Percentiles rank a stretch among this genome's conserved stretches.
These are phyloP conservation scores for Adansonia gregorii DNA, from an alignment of 441 rosid species.

Conservation along the genomic window DNA sequence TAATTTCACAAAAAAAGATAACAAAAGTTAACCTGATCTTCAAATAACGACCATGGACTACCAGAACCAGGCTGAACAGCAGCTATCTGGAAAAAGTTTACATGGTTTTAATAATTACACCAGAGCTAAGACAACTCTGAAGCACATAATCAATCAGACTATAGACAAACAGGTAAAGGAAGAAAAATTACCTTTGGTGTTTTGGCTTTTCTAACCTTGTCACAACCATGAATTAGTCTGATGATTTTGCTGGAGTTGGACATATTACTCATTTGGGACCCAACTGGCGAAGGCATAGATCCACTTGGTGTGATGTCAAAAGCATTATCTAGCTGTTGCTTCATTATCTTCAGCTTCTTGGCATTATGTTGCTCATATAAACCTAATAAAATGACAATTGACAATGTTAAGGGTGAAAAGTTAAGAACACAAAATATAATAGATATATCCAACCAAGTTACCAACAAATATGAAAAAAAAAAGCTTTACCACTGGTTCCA, in stretches of 20 bases:
- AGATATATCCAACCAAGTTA: conserved; percentile 14
- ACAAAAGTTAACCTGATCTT: conserved; percentile 77
- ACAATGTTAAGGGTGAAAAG: conserved; percentile 28
- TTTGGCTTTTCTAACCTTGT: conserved; percentile 77
- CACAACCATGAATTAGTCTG: conserved; percentile 70
- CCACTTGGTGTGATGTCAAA: conserved; percentile 66
- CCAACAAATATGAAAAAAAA: background rate
- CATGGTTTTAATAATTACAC: conserved; percentile 28
- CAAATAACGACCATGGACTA: conserved; percentile 91
- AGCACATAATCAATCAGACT: conserved; percentile 24
- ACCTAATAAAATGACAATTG: conserved; percentile 48
- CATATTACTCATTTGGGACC: conserved; percentile 98
- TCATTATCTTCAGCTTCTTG: conserved; percentile 82
- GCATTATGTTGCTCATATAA: conserved; percentile 65
- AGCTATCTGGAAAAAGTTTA: conserved; percentile 59
- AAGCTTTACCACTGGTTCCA: conserved; percentile 63
- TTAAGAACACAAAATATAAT: conserved; percentile 11
- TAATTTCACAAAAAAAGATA: conserved; percentile 17
- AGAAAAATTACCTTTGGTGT: conserved; percentile 67
- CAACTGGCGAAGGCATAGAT: conserved; percentile 78
- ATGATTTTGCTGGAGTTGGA: conserved; percentile 75
- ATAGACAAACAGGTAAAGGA: conserved; percentile 20
- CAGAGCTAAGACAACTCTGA: conserved; percentile 26
- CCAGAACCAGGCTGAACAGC: conserved; percentile 76
- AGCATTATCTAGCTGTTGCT: conserved; percentile 62